Evolutionary conservation across 2,329 filamentous ascomycete genomes (phyloP).

Genomic region (Emericellopsis atlantica): DNA sequence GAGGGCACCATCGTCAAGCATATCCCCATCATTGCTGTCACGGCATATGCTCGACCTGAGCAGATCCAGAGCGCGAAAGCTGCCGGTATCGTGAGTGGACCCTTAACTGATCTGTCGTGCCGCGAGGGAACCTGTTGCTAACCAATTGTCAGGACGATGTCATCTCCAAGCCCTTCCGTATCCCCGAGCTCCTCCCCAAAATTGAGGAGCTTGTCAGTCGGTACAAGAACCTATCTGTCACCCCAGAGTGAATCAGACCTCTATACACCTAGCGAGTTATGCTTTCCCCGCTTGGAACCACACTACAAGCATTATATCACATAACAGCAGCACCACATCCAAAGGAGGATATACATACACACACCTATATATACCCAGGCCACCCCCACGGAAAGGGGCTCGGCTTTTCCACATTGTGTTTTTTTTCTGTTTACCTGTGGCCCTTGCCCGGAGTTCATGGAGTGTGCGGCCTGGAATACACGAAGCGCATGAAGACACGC

Average conservation of each 20-base stretch:
- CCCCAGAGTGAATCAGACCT: slow-evolving; percentile 3
- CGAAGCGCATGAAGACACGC: too few relatives aligned
- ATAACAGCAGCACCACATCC: too few relatives aligned
- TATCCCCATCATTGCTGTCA: slow-evolving; percentile 74
- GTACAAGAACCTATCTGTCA: slow-evolving; percentile 19
- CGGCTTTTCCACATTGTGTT: too few relatives aligned
- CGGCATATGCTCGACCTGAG: slow-evolving; percentile 64
- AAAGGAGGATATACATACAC: too few relatives aligned
- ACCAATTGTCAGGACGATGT: slow-evolving; percentile 46
- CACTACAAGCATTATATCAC: too few relatives aligned
- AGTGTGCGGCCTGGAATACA: too few relatives aligned
- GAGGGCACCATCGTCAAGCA: slow-evolving; percentile 49
- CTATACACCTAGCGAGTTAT: background rate
- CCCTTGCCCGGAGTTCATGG: too few relatives aligned
- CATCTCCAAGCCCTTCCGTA: slow-evolving; percentile 70
- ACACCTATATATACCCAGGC: too few relatives aligned
- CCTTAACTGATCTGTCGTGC: background rate
- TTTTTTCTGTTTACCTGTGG: too few relatives aligned
- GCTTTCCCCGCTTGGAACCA: too few relatives aligned
- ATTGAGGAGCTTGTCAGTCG: slow-evolving; percentile 43
- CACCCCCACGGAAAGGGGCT: too few relatives aligned
- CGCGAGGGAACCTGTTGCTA: background rate
- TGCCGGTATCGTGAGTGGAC: slow-evolving; percentile 54
- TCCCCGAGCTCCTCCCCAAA: slow-evolving; percentile 56
- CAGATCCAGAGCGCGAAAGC: slow-evolving; percentile 60